Base-by-base conservation (phyloP, 768 basidiomycete species). In the Phaeolepiota aurea region DNA sequence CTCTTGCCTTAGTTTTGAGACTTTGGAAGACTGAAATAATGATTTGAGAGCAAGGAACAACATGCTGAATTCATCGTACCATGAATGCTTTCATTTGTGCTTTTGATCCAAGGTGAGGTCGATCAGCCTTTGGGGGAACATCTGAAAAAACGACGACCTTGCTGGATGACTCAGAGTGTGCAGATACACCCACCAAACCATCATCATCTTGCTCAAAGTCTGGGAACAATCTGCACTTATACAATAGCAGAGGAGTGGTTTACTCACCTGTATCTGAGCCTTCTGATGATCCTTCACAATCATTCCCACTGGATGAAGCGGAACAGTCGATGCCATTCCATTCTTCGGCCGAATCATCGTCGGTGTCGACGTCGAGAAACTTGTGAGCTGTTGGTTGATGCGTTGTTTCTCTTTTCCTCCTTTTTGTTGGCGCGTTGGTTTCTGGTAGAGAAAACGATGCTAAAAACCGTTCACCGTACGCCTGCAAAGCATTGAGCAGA, bases 81-180 rank as follows among this genome's bases (percentile, higher is more conserved):
- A 90, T 88, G 54, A 90, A 89, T 0, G 79, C 69, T 53, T 74
- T 86, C 57, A 64, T 72, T 34, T 73, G 69, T 3, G 64, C 59
- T 55, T 66, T 76, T 9, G 56, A 50, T 14, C 46, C 50, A 31
- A 50, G 47, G 41, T 46, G 42, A 32, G 32, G 16, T 34, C 20
- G 30, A 20, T 25, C 48, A 18, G 5, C 48, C 46, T 56, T 46
- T 16, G 54, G 40, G 22, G 45, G 50, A 23, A 48, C 49, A 42
- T 50, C 48, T 32, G 53, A 56, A 56, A 86, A 88, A 1, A 86
- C 67, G 1, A 81, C 68, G 12, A 86, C 68, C 40, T 74, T 64
- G 69, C 64, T 35, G 51, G 48, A 5, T 48, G 54, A 32, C 33
- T 33, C 15, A 56, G 20, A 52, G 31, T 54, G 62, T 31, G 53